Base-by-base conservation (phyloP, 208 protist species). In the Vickermania ingenoplastis region DNA sequence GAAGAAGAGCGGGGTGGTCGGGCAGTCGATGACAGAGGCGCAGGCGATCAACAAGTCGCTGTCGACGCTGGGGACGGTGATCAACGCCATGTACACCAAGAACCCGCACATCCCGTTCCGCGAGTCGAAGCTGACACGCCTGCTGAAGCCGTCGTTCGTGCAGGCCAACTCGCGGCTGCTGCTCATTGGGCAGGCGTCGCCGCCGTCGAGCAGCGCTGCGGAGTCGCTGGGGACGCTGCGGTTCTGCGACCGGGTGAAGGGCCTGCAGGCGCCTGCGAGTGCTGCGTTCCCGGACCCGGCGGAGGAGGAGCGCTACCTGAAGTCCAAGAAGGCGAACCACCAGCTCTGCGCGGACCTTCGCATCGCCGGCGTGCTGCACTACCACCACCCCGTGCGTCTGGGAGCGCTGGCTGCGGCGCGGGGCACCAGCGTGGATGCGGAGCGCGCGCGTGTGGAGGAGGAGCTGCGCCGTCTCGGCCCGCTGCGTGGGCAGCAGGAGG, bases 31-130 rank as follows among this genome's bases (percentile, higher is more conserved):
- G 77, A 69, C 83, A 53, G 92, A 98, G 82, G 84, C 90, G 7
- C 83, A 95, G 68, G 76, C 79, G 27, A 97, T 98, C 53, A 97
- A 96, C 65, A n/a, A n/a, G n/a, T n/a, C n/a, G n/a, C n/a, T n/a
- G n/a, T n/a, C n/a, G n/a, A n/a, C n/a, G n/a, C n/a, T n/a, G n/a
- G n/a, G 88, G 26, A 89, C 79, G 0, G 82, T 86, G 31, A 92
- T 96, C 41, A 89, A 92, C 59, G 83, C 88, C 52, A 86, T 96
- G 73, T 83, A 92, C 57, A 29, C 50, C 3, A 81, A 73, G 31
- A 90, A 95, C 69, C 57, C 75, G 27, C 22, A 57, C n/a, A 64
- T 96, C 49, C 91, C 89, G 0, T 96, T 94, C 52, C 74, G 93
- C 29, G 91, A 97, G 41, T 89, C 77, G 3, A 97, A 96, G 69